A percentile compares a stretch with the other conserved stretches of the same genome.
Conservation (phyloP, 306 rosid species). For the Ceratonia siliqua region DNA sequence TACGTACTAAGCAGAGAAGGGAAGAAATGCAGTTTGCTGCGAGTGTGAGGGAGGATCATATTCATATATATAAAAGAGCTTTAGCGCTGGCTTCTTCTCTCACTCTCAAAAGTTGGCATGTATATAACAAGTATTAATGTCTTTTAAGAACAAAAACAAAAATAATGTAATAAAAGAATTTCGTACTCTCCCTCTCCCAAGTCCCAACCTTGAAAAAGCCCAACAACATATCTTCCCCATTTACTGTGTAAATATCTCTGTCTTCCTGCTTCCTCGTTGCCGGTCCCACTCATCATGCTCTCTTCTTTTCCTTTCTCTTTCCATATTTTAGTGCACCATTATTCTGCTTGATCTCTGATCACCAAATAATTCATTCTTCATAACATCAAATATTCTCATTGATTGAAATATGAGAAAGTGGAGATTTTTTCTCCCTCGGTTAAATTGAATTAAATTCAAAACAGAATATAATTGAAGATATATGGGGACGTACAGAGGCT, state of each 20-base stretch:
- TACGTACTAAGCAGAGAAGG: too few species aligned
- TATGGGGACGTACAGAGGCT: neutral
- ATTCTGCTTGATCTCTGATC: neutral
- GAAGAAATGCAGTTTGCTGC: too few species aligned
- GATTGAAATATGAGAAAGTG: neutral
- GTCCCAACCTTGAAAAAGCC: slow-evolving; percentile 26
- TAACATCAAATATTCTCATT: slow-evolving; percentile 40
- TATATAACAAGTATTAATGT: neutral
- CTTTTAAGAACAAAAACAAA: neutral
- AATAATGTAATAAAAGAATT: neutral
- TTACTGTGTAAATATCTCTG: slow-evolving; percentile 33
- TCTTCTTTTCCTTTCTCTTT: too few species aligned
- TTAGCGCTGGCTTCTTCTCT: too few species aligned
- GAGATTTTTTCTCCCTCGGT: neutral
- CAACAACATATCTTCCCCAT: slow-evolving; percentile 33
- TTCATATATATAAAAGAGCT: too few species aligned
- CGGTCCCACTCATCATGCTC: neutral
- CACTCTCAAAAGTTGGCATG: too few species aligned
- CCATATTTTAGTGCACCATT: slow-evolving; percentile 1
- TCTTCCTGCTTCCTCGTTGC: neutral
- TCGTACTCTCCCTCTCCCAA: too few species aligned
- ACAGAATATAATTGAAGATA: neutral
- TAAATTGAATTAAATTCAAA: neutral
- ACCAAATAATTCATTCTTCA: slow-evolving; percentile 24
- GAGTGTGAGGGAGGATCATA: too few species aligned